These are phyloP conservation scores for Zygotorulaspora florentina DNA, from an alignment of 805 yeast species.

Conservation along the genomic window DNA sequence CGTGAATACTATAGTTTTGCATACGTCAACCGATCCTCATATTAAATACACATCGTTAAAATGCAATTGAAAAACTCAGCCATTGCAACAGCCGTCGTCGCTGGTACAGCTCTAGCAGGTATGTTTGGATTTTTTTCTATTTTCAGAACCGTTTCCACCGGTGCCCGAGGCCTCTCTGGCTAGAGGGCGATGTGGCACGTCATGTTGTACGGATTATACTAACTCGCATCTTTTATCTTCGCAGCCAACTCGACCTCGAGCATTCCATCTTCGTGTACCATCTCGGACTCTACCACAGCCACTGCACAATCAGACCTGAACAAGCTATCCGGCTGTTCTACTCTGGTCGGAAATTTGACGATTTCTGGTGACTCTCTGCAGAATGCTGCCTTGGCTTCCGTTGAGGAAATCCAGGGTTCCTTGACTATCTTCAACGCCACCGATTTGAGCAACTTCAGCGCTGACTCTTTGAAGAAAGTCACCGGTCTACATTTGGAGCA, in stretches of 20 bases:
- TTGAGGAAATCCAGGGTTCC: conserved; percentile 74
- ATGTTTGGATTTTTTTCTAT: conserved; percentile 6
- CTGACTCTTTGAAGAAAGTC: conserved; percentile 73
- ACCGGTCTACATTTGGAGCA: conserved; percentile 63
- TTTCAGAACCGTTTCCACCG: not conserved
- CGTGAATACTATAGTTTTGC: not conserved
- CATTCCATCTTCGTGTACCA: conserved; percentile 61
- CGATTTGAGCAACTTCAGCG: conserved; percentile 58
- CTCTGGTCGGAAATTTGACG: conserved; percentile 74
- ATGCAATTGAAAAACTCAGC: conserved; percentile 55
- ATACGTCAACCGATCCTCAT: not conserved
- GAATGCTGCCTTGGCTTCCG: conserved; percentile 65
- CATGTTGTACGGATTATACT: not conserved
- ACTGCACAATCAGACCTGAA: conserved; percentile 79
- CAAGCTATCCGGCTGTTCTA: conserved; percentile 63
- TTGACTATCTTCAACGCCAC: conserved; percentile 65
- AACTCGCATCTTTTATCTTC: not conserved
- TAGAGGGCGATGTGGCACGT: not conserved
- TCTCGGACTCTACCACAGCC: conserved; percentile 60
- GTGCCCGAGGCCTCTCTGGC: too few species aligned
- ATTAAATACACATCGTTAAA: conserved; percentile 4
- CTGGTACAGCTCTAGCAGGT: conserved; percentile 46
- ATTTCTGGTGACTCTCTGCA: conserved; percentile 58
- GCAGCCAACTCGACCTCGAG: conserved; percentile 43
- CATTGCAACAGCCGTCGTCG: conserved; percentile 46